A percentile compares a stretch with the other conserved stretches of the same genome.
phyloP scores from a whole-genome alignment of 1,284 basidiomycete species.

The Pseudozyma sp. region DNA sequence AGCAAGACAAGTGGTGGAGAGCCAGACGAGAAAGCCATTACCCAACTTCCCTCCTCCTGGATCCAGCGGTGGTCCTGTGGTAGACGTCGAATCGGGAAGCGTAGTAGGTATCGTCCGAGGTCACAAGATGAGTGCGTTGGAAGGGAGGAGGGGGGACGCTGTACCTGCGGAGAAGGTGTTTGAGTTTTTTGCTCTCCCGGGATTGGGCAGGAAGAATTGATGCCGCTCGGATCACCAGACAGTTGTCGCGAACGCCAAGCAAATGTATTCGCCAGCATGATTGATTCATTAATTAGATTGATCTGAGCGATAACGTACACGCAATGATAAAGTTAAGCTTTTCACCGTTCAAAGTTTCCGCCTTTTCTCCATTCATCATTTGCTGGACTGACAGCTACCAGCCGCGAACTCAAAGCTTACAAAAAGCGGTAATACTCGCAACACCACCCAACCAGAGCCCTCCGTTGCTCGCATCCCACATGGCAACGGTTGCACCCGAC shows the following conservation, averaged over 20 bases:
- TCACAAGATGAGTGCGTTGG: conserved; percentile 73
- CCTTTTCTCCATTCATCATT: neutral
- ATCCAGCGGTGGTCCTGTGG: conserved; percentile 79
- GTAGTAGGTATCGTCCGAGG: conserved; percentile 80
- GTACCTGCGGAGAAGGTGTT: conserved; percentile 78
- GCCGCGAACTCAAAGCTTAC: conserved; percentile 17
- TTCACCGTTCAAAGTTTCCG: neutral
- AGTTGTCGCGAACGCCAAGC: neutral
- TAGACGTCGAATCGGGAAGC: conserved; percentile 76
- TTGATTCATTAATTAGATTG: neutral
- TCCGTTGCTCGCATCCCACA: conserved; percentile 30
- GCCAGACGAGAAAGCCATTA: conserved; percentile 34
- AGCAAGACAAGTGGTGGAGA: conserved; percentile 8
- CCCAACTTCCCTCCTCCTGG: conserved; percentile 75
- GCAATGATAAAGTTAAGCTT: neutral
- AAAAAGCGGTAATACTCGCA: conserved; percentile 23
- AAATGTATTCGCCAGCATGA: too few relatives aligned
- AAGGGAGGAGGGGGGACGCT: conserved; percentile 77
- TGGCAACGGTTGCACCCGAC: conserved; percentile 36
- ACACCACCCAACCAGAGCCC: conserved; percentile 38
- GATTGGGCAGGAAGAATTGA: conserved; percentile 56
- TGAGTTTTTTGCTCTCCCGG: conserved; percentile 70
- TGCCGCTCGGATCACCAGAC: neutral
- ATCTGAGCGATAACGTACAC: neutral
- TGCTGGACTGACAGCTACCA: neutral